Evolutionary conservation across 179 eudicot genomes (phyloP), one percentile per base, ranked within the genome.

Genomic region (Nepenthes alata): DNA sequence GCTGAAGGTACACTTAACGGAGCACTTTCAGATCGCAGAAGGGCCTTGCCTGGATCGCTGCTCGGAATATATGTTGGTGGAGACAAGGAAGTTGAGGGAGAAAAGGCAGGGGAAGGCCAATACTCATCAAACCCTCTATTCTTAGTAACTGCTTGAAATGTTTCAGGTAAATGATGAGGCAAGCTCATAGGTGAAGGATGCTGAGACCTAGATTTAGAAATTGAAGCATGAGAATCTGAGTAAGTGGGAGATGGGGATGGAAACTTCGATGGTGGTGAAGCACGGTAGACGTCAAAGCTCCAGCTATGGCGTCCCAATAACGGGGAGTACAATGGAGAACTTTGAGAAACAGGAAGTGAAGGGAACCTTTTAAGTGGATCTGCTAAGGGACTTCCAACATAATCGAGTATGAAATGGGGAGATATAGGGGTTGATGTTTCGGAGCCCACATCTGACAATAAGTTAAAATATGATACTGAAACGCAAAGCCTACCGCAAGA

Each of bases 381-480:
- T 4, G 94, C 87, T 74, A 84, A 54, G 37, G 96, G 95, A 68
- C 97, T 91, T 35, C 96, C 95, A 53, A 91, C 91, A 84, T 88
- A 91, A 74, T 88, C 87, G 51, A 84, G 71, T 65, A 91, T 88
- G 70, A 91, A 79, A 53, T 82, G 88, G 0, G 95, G 96, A 48
- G 91, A 82, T 67, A 82, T 79, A 16, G 95, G 91, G 6, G 91
- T 80, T 12, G 94, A 82, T 47, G 89, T 77, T 37, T 88, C 95
- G 4, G 84, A 81, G 70, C 66, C 70, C 50, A 81, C 64, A 47
- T 88, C 91, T 2, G 66, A 72, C 10, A 79, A 55, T 12, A 84
- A 65, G 37, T 80, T 62, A 53, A 72, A 70, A 68, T 91, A 91
- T 60, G 73, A 71, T 38, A 88, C 88, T 0, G 95, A 91, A 49